Evolutionary conservation across 176 grass and related monocot species (phyloP).

Genomic region (Dendrocalamus sinicus): DNA sequence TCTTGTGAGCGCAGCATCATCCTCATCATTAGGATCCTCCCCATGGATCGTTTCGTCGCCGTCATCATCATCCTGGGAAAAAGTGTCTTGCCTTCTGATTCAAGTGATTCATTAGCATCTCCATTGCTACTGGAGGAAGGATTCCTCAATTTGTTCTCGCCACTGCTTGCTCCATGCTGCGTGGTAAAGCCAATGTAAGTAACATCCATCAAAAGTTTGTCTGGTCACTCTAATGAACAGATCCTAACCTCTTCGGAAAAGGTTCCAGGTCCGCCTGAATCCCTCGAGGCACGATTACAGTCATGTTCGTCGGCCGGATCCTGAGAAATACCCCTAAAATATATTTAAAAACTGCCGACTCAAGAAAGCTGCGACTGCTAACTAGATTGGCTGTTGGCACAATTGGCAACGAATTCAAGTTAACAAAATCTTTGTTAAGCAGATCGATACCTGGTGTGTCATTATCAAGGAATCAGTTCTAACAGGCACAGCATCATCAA

Average conservation of each 20-base stretch:
- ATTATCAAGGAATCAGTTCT: slow-evolving; percentile 56
- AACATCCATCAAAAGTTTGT: not conserved
- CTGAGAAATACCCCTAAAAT: slow-evolving; percentile 3
- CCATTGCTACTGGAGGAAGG: slow-evolving; percentile 9
- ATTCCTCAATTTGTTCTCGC: slow-evolving; percentile 1
- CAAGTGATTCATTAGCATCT: slow-evolving; percentile 15
- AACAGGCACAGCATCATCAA: slow-evolving; percentile 43
- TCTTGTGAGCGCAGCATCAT: slow-evolving; percentile 37
- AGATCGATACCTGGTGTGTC: slow-evolving; percentile 23
- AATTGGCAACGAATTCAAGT: not conserved
- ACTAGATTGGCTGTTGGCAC: not conserved
- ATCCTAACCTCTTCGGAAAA: slow-evolving; percentile 32
- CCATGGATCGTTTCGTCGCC: not conserved
- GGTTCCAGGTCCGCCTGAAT: slow-evolving; percentile 1
- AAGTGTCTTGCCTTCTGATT: slow-evolving; percentile 26
- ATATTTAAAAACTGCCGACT: slow-evolving; percentile 17
- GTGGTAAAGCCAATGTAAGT: slow-evolving; percentile 1
- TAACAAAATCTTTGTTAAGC: not conserved
- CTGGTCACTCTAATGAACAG: not conserved
- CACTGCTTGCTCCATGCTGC: slow-evolving; percentile 46
- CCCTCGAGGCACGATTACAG: not conserved
- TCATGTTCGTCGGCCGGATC: slow-evolving; percentile 10
- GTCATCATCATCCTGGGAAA: not conserved
- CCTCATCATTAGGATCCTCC: slow-evolving; percentile 39
- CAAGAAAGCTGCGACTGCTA: slow-evolving; percentile 1